Evolutionary conservation across 306 rosid species (phyloP).

Genomic region (Oxytropis ochrocephala): DNA sequence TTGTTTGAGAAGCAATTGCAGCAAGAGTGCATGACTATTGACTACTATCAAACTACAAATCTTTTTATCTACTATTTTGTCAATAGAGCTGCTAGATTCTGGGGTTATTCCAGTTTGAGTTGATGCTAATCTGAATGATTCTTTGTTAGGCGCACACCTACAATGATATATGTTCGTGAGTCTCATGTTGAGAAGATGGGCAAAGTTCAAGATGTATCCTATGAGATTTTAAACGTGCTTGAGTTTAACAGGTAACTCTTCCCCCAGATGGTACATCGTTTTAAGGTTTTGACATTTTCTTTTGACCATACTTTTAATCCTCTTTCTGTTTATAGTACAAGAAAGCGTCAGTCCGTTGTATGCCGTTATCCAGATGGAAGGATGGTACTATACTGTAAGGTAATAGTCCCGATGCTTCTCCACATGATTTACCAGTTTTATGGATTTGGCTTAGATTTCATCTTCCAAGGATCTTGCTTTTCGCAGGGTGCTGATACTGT

Average conservation of each 20-base stretch:
- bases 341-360: slow-evolving; percentile 97
- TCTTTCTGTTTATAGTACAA: slow-evolving; percentile 50
- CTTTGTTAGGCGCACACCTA: slow-evolving; percentile 82
- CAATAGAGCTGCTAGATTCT: slow-evolving; percentile 12
- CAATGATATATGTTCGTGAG: slow-evolving; percentile 80
- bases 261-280: neutral
- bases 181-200: slow-evolving; percentile 87
- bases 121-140: slow-evolving; percentile 20
- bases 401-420: slow-evolving; percentile 33
- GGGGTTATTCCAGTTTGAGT: slow-evolving; percentile 16
- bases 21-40: neutral
- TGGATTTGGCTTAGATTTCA: slow-evolving; percentile 31
- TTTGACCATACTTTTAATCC: slow-evolving; percentile 17
- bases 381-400: slow-evolving; percentile 94
- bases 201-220: slow-evolving; percentile 57
- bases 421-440: neutral
- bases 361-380: slow-evolving; percentile 95
- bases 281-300: neutral
- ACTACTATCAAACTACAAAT: neutral
- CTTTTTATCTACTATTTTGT: slow-evolving; percentile 1
- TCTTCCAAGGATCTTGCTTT: slow-evolving; percentile 26
- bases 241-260: slow-evolving; percentile 81
- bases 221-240: slow-evolving; percentile 89
- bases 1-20: neutral
- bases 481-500: slow-evolving; percentile 94